Conservation (phyloP, 768 basidiomycete genomes). For the Pleurotus djamor region DNA sequence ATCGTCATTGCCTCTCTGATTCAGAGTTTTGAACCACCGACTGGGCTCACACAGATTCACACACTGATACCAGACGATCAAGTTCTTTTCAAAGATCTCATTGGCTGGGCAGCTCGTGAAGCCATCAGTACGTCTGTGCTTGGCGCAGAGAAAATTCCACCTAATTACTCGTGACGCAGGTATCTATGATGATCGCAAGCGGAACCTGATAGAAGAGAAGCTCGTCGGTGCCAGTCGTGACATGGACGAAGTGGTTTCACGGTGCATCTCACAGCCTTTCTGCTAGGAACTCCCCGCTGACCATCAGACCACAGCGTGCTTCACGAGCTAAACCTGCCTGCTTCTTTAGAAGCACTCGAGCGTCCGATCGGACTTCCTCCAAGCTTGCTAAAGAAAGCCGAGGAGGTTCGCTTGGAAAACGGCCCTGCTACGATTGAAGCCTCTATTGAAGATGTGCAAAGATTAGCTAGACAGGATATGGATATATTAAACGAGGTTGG, state of each 20-base stretch:
- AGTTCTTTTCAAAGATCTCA: conserved; percentile 71
- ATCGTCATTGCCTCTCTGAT: conserved; percentile 70
- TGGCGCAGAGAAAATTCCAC: background rate
- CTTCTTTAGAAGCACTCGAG: conserved; percentile 85
- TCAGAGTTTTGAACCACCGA: conserved; percentile 49
- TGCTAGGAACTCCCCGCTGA: background rate
- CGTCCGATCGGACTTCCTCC: conserved; percentile 86
- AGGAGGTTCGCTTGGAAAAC: conserved; percentile 77
- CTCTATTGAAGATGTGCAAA: conserved; percentile 70
- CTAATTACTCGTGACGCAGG: conserved; percentile 35
- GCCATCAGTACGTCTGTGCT: conserved; percentile 69
- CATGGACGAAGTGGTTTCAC: conserved; percentile 57
- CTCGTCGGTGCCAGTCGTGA: conserved; percentile 59
- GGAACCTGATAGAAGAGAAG: conserved; percentile 66
- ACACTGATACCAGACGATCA: conserved; percentile 47
- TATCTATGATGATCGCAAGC: conserved; percentile 84
- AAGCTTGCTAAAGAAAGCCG: conserved; percentile 80
- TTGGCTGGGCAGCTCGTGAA: conserved; percentile 84
- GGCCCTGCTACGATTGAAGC: conserved; percentile 72
- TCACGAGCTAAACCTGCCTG: conserved; percentile 75
- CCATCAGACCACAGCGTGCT: conserved; percentile 23
- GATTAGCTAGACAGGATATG: conserved; percentile 59
- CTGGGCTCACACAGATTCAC: conserved; percentile 55
- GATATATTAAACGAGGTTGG: conserved; percentile 74
- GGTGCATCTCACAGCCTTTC: conserved; percentile 38